A percentile compares a stretch with the other conserved stretches of the same genome.
Conservation (phyloP, 495 filamentous ascomycete species). For the Penicillium verhagenii region DNA sequence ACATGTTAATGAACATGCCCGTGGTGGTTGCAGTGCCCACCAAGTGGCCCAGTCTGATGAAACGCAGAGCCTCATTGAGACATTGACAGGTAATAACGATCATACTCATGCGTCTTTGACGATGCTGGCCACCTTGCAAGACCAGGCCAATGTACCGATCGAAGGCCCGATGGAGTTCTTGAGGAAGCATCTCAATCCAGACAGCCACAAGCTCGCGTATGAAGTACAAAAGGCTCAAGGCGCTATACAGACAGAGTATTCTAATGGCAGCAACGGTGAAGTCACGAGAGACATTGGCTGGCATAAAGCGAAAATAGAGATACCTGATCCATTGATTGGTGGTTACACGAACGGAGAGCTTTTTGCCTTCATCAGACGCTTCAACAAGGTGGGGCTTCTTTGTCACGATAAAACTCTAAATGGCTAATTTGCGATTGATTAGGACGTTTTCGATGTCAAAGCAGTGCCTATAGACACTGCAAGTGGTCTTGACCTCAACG, state of each 20-base stretch:
- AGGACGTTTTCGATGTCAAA: slow-evolving; percentile 80
- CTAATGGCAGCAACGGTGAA: slow-evolving; percentile 18
- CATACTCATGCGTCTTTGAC: neutral
- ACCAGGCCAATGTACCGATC: neutral
- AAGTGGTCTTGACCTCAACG: slow-evolving; percentile 69
- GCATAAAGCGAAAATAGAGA: slow-evolving; percentile 57
- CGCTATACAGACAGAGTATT: slow-evolving; percentile 1
- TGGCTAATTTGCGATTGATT: neutral
- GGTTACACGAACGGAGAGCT: slow-evolving; percentile 70
- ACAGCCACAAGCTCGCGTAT: slow-evolving; percentile 3
- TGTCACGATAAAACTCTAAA: neutral
- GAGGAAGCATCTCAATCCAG: slow-evolving; percentile 2
- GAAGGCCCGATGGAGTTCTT: neutral
- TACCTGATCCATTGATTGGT: slow-evolving; percentile 62
- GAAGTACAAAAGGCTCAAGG: neutral
- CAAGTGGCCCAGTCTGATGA: neutral
- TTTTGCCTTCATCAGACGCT: slow-evolving; percentile 69
- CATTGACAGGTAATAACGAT: neutral
- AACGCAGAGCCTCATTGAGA: neutral
- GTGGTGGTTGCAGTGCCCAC: neutral
- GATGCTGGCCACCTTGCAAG: slow-evolving; percentile 5
- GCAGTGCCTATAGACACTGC: slow-evolving; percentile 48
- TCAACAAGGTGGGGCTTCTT: slow-evolving; percentile 61
- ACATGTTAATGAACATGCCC: slow-evolving; percentile 2
- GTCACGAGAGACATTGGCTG: slow-evolving; percentile 68